These are phyloP conservation scores for Gloeopeniophorella convolvens DNA, from an alignment of 768 basidiomycete genomes.

Conservation along the genomic window DNA sequence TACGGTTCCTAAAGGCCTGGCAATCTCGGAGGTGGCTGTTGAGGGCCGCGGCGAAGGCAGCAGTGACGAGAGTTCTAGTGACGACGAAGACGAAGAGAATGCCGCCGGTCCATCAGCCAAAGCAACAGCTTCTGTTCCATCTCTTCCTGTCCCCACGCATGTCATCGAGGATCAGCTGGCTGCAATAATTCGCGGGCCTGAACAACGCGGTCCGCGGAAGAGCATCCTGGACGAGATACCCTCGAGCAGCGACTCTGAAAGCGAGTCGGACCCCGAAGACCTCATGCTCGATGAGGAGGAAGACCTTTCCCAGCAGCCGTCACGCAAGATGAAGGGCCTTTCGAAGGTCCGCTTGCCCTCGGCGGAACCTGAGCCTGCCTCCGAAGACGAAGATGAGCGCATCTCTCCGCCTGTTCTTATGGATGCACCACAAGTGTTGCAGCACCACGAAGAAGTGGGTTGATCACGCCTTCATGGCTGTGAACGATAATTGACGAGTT, in stretches of 20 bases:
- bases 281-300: constrained; percentile 19
- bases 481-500: background rate
- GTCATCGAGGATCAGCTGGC: constrained; percentile 2
- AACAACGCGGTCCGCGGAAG: constrained; percentile 4
- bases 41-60: constrained; percentile 15
- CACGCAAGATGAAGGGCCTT: background rate
- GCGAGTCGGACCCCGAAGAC: constrained; percentile 9
- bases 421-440: constrained; percentile 9
- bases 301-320: constrained; percentile 5
- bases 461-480: background rate
- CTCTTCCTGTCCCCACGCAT: background rate
- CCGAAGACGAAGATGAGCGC: constrained; percentile 5
- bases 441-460: constrained; percentile 4
- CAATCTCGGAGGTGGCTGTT: constrained; percentile 15
- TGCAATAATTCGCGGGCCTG: constrained; percentile 12
- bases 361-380: constrained; percentile 2
- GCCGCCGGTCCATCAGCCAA: background rate
- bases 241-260: constrained; percentile 10
- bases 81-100: background rate
- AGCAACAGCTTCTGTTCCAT: background rate
- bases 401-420: constrained; percentile 8
- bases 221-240: constrained; percentile 20
- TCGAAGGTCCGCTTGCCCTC: background rate
- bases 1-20: constrained; percentile 1
- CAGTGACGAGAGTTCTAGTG: constrained; percentile 16